Base-by-base conservation (phyloP, 176 grass and related monocot species). In the Hordeum marinum region DNA sequence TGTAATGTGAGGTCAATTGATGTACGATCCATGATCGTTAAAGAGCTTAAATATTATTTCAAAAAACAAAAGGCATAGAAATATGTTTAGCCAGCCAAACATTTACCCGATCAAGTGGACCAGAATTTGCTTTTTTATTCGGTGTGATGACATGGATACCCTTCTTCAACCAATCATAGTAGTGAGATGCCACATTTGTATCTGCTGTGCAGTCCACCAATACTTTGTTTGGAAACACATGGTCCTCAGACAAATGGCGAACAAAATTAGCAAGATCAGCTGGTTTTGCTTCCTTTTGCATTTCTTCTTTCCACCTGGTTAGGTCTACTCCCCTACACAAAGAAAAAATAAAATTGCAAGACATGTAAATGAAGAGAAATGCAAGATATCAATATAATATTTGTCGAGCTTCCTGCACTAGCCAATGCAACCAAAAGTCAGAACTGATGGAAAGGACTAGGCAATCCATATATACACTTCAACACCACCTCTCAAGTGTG, bases 71-170 rank as follows among this genome's bases (percentile, higher is more conserved):
- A 76, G 26, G 5, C 14, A 54, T 0, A 9, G 58, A 83, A 29
- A 42, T 82, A 76, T 75, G 72, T 55, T 54, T 64, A 26, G 67
- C 32, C 34, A 86, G 26, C 9, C 63, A 89, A 71, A 77, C 74
- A 82, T 48, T 76, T 92, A 95, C 96, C 89, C 64, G 80, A 75
- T 98, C 93, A 93, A 98, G 96, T 77, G 96, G 96, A 4, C 96
- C 96, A 11, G 96, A 95, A 84, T 98, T 98, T 63, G 93, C 96
- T 82, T 95, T 98, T 88, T 98, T 98, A 87, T 98, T 98, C 5
- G 95, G 96, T 8, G 96, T 98, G 31, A 98, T 88, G 68, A 98
- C 96, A 89, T 98, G 91, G 75, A 98, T 95, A 41, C 96, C 96
- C 84, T 94, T 93, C 71, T 79, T 87, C 79, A 98, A 79, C 96